Evolutionary conservation across 2,329 filamentous ascomycete species (phyloP), one percentile per base, ranked within the genome.

Genomic region (Septoria petroselini): DNA sequence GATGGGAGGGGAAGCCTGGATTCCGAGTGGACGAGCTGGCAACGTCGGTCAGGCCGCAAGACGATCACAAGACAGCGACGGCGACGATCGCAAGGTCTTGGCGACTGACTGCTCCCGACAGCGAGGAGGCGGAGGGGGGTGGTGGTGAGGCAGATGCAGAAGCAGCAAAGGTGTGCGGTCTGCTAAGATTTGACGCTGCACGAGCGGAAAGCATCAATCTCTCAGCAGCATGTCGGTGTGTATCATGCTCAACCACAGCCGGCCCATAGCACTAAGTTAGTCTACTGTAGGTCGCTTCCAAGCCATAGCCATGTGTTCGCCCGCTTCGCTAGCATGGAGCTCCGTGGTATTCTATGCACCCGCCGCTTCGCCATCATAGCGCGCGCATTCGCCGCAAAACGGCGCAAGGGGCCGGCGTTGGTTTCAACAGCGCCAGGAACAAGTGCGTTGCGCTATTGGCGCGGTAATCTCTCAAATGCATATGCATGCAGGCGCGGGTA

Each of bases 1-100:
- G 30, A 37, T 15, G 42, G 25, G 21, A 23, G 42, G 34, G 23
- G 6, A 27, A 14, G 19, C 1, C 17, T 21, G 33, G 42, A 15
- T 27, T 17, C 42, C 41, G 41, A 44, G 18, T 34, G 41, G 31
- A 34, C 23, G 8, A 23, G 21, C 17, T 21, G 37, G 23, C 12
- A 18, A 23, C 12, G 31, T 34, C 44, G 34, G 44, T 47, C 44
- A 40, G 44, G 44, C 44, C 33, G 25, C 44, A 15, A 47, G 31
- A 38, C 42, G 18, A 37, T 37, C 42, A 5, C 42, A 45, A 34
- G 42, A 37, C 40, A 25, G 14, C 40, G 40, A 42, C 30, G 23
- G 25, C 40, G 40, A 17, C 40, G 40, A 42, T 42, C 40, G 25
- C 23, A 6, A 21, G 40, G 38, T 33, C 30, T n/a, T 33, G 30